These are phyloP conservation scores for Microthyrium microscopicum DNA, from an alignment of 2,329 filamentous ascomycete genomes.

Conservation along the genomic window DNA sequence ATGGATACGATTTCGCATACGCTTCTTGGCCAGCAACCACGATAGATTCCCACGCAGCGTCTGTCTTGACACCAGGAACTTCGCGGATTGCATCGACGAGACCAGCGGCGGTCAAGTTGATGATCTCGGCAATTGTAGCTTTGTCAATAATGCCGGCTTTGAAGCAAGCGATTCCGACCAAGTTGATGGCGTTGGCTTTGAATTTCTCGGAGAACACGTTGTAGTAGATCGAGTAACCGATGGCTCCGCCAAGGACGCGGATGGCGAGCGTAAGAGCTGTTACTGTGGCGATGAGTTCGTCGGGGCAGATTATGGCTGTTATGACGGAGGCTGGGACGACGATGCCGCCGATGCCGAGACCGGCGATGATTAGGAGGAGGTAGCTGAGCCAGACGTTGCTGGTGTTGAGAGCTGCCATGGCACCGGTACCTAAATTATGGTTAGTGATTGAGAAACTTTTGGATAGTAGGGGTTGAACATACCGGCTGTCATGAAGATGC, in stretches of 20 bases:
- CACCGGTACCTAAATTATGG: conserved; percentile 32
- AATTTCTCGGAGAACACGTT: conserved; percentile 10
- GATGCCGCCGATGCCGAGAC: conserved; percentile 50
- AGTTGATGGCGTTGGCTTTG: conserved; percentile 2
- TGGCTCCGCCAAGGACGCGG: conserved; percentile 48
- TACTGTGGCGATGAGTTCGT: conserved; percentile 53
- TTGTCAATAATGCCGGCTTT: conserved; percentile 4
- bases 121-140: conserved; percentile 3
- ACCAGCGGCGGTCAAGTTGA: conserved; percentile 5
- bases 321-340: conserved; percentile 53
- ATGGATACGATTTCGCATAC: conserved; percentile 15
- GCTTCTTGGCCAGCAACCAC: conserved; percentile 13
- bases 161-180: conserved; percentile 2
- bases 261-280: conserved; percentile 53
- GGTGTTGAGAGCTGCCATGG: conserved; percentile 31
- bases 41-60: conserved; percentile 13
- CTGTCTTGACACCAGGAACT: conserved; percentile 5
- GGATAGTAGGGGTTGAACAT: neutral
- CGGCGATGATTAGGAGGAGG: conserved; percentile 42
- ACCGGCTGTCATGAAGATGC: conserved; percentile 47
- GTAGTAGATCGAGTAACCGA: conserved; percentile 40
- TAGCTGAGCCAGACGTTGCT: conserved; percentile 40
- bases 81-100: conserved; percentile 2
- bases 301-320: conserved; percentile 51
- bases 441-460: neutral